Evolutionary conservation across 2,329 filamentous ascomycete species (phyloP), one percentile per base, ranked within the genome.

Genomic region (Cladosporium halotolerans): DNA sequence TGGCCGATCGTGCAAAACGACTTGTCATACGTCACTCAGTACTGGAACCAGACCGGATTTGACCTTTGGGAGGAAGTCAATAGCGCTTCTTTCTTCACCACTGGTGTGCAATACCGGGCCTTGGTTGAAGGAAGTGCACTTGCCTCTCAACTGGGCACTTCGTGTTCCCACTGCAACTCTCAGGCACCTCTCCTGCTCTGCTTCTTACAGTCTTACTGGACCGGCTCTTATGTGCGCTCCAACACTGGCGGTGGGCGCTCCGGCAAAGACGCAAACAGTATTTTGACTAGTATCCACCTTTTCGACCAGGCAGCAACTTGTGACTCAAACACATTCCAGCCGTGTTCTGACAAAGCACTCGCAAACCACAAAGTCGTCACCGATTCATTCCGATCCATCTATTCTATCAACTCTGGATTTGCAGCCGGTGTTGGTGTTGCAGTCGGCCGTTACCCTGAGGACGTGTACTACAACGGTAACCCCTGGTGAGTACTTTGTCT

Each of bases 21-120:
- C 62, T 76, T 95, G 33, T 78, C 77, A 42, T 93, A 92, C 58
- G 82, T 89, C 6, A 78, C 82, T 1, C 81, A 88, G 63, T 88
- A 88, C 72, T 79, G 77, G 72, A 81, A 79, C 56, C 70, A 76
- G 50, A 77, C 77, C 3, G 77, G 76, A 4, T 93, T 83, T 63
- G 89, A 95, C 67, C 77, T 95, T 3, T 93, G 89, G 89, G 89
- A 93, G 67, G 89, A 93, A 67, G 81, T 91, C 11, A 73, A 76
- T 19, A 86, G 87, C 39, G 84, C 81, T 18, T 90, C 86, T 0
- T 93, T 91, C 74, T 95, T 92, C 70, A 93, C 88, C 1, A 72
- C 83, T 32, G 80, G 82, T 3, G 78, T 79, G 39, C 82, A 87
- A 56, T 83, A 92, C 66, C 81, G 88, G 60, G 78, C 83, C 62